Conservation (phyloP, 805 yeast species). For the Priceomyces castillae region DNA sequence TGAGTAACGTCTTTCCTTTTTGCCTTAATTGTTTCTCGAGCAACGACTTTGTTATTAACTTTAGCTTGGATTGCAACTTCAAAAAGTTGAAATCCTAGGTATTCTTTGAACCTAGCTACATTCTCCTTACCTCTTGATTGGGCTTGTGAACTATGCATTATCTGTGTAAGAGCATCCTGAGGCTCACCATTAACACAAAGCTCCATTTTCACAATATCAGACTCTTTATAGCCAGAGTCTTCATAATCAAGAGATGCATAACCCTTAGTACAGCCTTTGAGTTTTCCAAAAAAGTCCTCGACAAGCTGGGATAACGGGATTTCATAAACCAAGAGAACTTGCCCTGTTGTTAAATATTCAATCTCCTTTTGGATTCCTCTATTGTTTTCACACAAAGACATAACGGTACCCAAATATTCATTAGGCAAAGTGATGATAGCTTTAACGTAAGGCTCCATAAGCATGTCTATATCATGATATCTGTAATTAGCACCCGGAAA, state of each 20-base stretch:
- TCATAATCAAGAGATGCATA: conserved; percentile 94
- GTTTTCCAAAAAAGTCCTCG: conserved; percentile 92
- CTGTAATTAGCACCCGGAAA: conserved; percentile 65
- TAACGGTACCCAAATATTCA: conserved; percentile 84
- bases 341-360: conserved; percentile 74
- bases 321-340: conserved; percentile 74
- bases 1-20: conserved; percentile 93
- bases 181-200: conserved; percentile 84
- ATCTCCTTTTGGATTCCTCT: conserved; percentile 82
- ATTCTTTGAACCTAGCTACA: conserved; percentile 79
- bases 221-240: conserved; percentile 79
- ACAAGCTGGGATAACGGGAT: conserved; percentile 87
- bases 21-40: conserved; percentile 92
- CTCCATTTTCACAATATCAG: conserved; percentile 85
- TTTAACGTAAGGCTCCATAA: conserved; percentile 85
- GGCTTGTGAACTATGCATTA: conserved; percentile 79
- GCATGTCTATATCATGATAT: conserved; percentile 46
- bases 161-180: conserved; percentile 89
- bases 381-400: conserved; percentile 78
- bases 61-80: conserved; percentile 92
- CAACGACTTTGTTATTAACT: conserved; percentile 74
- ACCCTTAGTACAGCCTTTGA: conserved; percentile 86
- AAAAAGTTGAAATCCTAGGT: conserved; percentile 75
- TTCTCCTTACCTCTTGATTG: conserved; percentile 73
- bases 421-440: conserved; percentile 89